These are phyloP conservation scores for Exophiala dermatitidis DNA, from an alignment of 2,329 filamentous ascomycete genomes.

Conservation along the genomic window DNA sequence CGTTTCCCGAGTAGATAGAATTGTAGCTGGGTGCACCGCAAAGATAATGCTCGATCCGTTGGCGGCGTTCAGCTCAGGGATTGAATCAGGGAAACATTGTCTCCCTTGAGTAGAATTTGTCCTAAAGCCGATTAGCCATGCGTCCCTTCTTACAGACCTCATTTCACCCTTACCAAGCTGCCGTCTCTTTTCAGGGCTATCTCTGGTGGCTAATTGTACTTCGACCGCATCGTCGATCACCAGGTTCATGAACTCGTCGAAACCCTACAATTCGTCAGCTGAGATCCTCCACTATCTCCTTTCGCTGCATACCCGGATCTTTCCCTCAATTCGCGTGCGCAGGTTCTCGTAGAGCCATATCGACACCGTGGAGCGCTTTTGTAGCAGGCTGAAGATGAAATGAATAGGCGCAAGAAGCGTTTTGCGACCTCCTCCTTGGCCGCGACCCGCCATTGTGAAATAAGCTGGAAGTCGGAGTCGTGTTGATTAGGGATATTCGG, in stretches of 20 bases:
- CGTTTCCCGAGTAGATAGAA: not conserved
- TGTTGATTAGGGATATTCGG: not conserved
- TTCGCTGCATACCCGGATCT: constrained; percentile 66
- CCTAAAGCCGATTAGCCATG: constrained; percentile 43
- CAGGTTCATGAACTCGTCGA: constrained; percentile 99
- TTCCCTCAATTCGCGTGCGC: constrained; percentile 87
- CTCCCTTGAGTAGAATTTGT: constrained; percentile 79
- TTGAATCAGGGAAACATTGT: constrained; percentile 79
- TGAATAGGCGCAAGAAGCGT: constrained; percentile 72
- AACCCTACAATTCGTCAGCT: constrained; percentile 56
- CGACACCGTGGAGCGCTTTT: constrained; percentile 72
- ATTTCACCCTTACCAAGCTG: constrained; percentile 57
- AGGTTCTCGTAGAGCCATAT: constrained; percentile 98
- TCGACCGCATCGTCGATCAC: constrained; percentile 94
- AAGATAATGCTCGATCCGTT: not conserved
- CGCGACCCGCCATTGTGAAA: constrained; percentile 46
- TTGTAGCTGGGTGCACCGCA: not conserved
- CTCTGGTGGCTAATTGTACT: constrained; percentile 77
- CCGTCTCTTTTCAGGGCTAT: constrained; percentile 69
- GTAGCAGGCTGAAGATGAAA: constrained; percentile 90
- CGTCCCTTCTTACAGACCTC: not conserved
- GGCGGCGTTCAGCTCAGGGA: constrained; percentile 34
- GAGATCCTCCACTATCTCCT: not conserved
- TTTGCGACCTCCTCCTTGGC: constrained; percentile 53
- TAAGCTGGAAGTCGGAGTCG: not conserved